phyloP scores from a whole-genome alignment of 371 early-diverging fungal genomes.

The Zychaea mexicana region DNA sequence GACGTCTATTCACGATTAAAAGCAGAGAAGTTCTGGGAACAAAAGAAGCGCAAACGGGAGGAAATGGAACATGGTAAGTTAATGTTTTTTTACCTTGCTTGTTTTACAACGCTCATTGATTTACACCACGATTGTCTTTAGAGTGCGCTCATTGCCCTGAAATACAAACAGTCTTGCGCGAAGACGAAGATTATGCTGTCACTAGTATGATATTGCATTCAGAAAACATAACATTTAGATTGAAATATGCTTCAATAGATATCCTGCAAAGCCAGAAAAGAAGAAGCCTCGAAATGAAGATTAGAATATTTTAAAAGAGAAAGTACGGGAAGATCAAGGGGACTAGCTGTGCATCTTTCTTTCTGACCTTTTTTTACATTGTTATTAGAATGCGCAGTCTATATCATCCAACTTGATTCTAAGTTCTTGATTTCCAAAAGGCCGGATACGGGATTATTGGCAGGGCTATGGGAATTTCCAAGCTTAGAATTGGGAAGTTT shows the following conservation, averaged over 20 bases:
- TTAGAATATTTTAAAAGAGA: slow-evolving; percentile 19
- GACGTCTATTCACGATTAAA: slow-evolving; percentile 11
- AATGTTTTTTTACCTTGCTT: too few species aligned
- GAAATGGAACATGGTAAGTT: slow-evolving; percentile 31
- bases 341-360: not conserved
- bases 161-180: slow-evolving; percentile 20
- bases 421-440: slow-evolving; percentile 59
- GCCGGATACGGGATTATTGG: slow-evolving; percentile 65
- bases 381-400: slow-evolving; percentile 69
- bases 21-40: slow-evolving; percentile 26
- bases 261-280: slow-evolving; percentile 65
- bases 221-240: slow-evolving; percentile 19
- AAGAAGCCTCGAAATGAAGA: slow-evolving; percentile 70
- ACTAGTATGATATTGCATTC: slow-evolving; percentile 24
- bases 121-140: not conserved
- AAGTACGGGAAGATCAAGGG: too few species aligned
- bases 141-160: slow-evolving; percentile 38
- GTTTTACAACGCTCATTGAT: too few species aligned
- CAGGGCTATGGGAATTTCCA: slow-evolving; percentile 85
- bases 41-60: slow-evolving; percentile 28
- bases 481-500: slow-evolving; percentile 44
- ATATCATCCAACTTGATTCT: slow-evolving; percentile 51
- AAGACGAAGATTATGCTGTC: slow-evolving; percentile 35
- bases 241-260: slow-evolving; percentile 27
- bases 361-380: too few species aligned